phyloP scores from a whole-genome alignment of 2,329 filamentous ascomycete genomes.

The Diaporthe vaccinii region DNA sequence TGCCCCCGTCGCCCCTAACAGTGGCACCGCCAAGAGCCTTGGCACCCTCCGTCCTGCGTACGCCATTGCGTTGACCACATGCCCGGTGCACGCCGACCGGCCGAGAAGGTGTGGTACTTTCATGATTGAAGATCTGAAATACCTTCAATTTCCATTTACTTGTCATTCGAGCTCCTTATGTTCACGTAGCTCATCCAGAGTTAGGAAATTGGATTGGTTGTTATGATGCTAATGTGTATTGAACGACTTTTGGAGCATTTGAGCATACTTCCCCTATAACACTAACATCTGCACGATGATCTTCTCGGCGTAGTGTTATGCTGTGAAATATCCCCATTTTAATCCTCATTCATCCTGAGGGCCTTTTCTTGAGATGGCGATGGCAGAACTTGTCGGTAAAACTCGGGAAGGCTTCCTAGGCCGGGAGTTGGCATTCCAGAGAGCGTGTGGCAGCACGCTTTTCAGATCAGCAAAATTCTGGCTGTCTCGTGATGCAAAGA shows the following conservation, averaged over 20 bases:
- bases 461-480: background rate
- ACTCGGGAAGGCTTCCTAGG: background rate
- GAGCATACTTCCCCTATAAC: background rate
- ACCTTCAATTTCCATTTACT: background rate
- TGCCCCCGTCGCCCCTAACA: conserved; percentile 22
- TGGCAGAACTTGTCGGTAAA: background rate
- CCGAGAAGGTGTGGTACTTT: background rate
- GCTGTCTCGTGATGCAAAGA: background rate
- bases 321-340: background rate
- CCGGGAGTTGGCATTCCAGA: background rate
- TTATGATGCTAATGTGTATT: background rate
- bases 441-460: background rate
- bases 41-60: conserved; percentile 7
- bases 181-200: background rate
- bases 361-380: background rate
- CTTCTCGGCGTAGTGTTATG: background rate
- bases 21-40: conserved; percentile 27
- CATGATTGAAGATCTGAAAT: no score
- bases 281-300: background rate
- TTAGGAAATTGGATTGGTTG: background rate
- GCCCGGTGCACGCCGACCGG: background rate
- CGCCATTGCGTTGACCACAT: conserved; percentile 15
- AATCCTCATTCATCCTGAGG: fast-evolving
- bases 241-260: background rate
- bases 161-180: no score